Base-by-base conservation (phyloP, 2,329 filamentous ascomycete genomes). In the Dactylellina leptospora region DNA sequence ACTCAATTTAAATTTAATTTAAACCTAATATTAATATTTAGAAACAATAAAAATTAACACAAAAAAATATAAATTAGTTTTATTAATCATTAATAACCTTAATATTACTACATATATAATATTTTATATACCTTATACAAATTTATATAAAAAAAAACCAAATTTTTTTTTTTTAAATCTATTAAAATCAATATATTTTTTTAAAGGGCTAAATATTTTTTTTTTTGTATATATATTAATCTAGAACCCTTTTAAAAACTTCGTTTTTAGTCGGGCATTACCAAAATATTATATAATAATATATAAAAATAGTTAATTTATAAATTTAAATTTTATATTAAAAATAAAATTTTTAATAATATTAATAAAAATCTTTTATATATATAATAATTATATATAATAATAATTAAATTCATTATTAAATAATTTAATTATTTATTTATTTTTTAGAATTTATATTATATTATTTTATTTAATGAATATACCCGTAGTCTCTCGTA, bases 221-320 rank as follows among this genome's bases (percentile, higher is more conserved):
- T 22, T 27, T 50, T 50, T 23, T 50, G 30, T 50, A 28, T 28
- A 42, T 11, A 18, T 48, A 20, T 48, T 3, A 48, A 48, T 48
- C 23, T 22, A 23, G 23, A 48, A 48, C 23, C 23, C 10, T 48
- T 8, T 18, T 20, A 11, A 48, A 48, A 11, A 42, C 16, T 4
- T 42, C n/a, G n/a, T n/a, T n/a, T n/a, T n/a, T n/a, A n/a, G n/a
- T n/a, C n/a, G n/a, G 11, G 5, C 5, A 33, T 33, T 4, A 9
- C 16, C 16, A 42, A 11, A 10, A 11, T 9, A 11, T 42, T 42
- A 11, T 42, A 42, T 42, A 42, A 10, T 42, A 9, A 11, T 42
- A 11, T 42, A 11, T 42, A 42, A 42, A 11, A 9, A 42, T 42
- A 11, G 8, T 42, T 42, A 11, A 11, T 42, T 42, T 42, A 11